Percentiles rank a stretch among this genome's conserved stretches.
Conservation (phyloP, 2,329 filamentous ascomycete species). For the Lasiodiplodia theobromae region DNA sequence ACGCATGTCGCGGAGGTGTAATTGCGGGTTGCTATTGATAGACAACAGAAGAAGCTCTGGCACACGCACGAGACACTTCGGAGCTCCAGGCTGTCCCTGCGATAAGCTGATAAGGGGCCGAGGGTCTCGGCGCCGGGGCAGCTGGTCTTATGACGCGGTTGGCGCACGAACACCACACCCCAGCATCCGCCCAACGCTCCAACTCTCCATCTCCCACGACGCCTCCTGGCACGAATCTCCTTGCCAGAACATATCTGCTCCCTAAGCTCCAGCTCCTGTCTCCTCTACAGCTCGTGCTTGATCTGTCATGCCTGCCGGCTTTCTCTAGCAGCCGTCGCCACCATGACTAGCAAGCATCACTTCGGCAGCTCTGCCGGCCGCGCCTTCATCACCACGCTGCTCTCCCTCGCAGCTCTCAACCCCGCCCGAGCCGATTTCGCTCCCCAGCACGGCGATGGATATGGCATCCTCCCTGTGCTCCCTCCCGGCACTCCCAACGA, state of each 20-base stretch:
- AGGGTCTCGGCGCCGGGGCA: background rate
- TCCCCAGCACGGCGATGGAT: constrained; percentile 26
- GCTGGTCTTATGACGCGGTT: constrained; percentile 21
- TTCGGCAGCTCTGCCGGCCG: constrained; percentile 30
- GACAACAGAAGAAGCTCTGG: constrained; percentile 32
- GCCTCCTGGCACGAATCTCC: background rate
- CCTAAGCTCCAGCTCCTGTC: no score
- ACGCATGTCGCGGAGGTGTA: constrained; percentile 21
- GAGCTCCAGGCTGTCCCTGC: constrained; percentile 29
- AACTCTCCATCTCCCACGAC: constrained; percentile 1
- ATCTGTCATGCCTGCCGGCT: constrained; percentile 41
- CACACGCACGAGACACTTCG: constrained; percentile 27
- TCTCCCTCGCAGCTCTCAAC: constrained; percentile 61
- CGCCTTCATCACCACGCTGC: constrained; percentile 69
- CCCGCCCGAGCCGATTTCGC: constrained; percentile 11
- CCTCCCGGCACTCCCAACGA: constrained; percentile 35
- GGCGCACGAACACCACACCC: constrained; percentile 5
- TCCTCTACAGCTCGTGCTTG: background rate
- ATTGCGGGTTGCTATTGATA: constrained; percentile 22
- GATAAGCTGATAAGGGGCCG: constrained; percentile 10
- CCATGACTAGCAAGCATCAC: constrained; percentile 28
- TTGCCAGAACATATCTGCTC: background rate
- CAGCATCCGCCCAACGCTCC: constrained; percentile 10
- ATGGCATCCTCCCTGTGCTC: constrained; percentile 32
- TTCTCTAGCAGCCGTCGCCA: constrained; percentile 34